Base-by-base conservation (phyloP, 495 filamentous ascomycete genomes). In the Penicillium paradoxum region DNA sequence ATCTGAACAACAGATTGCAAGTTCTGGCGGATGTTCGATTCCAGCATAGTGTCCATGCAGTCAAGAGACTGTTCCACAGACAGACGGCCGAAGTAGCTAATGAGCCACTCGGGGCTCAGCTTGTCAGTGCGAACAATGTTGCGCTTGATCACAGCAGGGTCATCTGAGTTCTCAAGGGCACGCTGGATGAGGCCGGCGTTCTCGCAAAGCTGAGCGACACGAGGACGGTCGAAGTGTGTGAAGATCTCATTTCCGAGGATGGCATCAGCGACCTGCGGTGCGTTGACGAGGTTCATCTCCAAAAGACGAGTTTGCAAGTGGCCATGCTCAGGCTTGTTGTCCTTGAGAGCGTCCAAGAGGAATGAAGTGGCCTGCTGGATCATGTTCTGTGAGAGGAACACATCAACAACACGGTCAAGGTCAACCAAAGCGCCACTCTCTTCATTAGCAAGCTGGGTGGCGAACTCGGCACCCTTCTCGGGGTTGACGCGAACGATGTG, bases 191-290 rank as follows among this genome's bases (percentile, higher is more conserved):
- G 79, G 45, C 86, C 86, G 29, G 91, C 91, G 61, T 91, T 85
- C 74, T 99, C 93, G 68, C 93, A 99, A 51, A 99, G 78, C 59
- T 83, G 81, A 8, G 90, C 86, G 70, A 99, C 88, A 37, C 88
- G 85, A 48, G 83, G 75, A 69, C 87, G 91, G 70, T 99, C 92
- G 65, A 91, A 99, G 71, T 97, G 82, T 1, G 88, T 89, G 74
- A 99, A 97, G 81, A 99, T 95, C 56, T 97, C 89, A 60, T 97
- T 97, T 40, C 91, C 86, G 39, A 99, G 83, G 57, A 99, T 97
- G 17, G 93, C 93, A 69, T 97, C 93, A 6, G 93, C 93, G 45
- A 99, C 93, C 68, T 97, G 95, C 10, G 93, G 91, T 0, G 95
- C 95, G 63, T 95, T 92, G 67, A 92, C 70, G 51, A 99, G 76